Base-by-base conservation (phyloP, 2,329 filamentous ascomycete species). In the Fusarium sp. region DNA sequence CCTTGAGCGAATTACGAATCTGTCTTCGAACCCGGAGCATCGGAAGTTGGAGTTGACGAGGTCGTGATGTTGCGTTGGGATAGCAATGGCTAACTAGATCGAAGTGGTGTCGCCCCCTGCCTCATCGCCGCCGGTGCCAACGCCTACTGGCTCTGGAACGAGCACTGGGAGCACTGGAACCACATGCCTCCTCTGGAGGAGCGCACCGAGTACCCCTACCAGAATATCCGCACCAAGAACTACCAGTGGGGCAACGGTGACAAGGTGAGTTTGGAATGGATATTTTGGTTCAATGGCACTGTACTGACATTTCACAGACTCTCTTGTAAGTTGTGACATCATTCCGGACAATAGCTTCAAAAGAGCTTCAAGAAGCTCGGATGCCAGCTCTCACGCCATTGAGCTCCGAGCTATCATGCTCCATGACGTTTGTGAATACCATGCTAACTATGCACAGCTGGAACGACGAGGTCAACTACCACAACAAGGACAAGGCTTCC, bases 181-280 rank as follows among this genome's bases (percentile, higher is more conserved):
- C 96, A 98, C 87, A 86, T 94, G 84, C 90, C 93, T 70, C 93
- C 96, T 76, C 88, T 96, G 78, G 94, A 97, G 88, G 96, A 99
- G 87, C 93, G 94, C 82, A 86, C 89, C 80, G 94, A 98, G 88
- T 99, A 98, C 86, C 87, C 95, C 69, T 99, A 97, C 91, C 94
- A 97, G 90, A 99, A 99, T 90, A 93, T 99, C 84, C 93, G 96
- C 83, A 90, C 90, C 84, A 98, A 96, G 92, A 98, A 98, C 90
- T 99, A 86, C 89, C 91, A 90, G 81, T 99, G 93, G 93, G 95
- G 96, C 77, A 89, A 98, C 82, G 96, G 96, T 82, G 96, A 99
- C 87, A 96, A 98, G 93, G 93, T 94, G 64, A 82, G 83, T 69
- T 39, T 36, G 20, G 15, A 41, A 41, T 39, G 20, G 26, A 17